Evolutionary conservation across 2,329 filamentous ascomycete species (phyloP), one percentile per base, ranked within the genome.

Genomic region (Xylariaceae sp.): DNA sequence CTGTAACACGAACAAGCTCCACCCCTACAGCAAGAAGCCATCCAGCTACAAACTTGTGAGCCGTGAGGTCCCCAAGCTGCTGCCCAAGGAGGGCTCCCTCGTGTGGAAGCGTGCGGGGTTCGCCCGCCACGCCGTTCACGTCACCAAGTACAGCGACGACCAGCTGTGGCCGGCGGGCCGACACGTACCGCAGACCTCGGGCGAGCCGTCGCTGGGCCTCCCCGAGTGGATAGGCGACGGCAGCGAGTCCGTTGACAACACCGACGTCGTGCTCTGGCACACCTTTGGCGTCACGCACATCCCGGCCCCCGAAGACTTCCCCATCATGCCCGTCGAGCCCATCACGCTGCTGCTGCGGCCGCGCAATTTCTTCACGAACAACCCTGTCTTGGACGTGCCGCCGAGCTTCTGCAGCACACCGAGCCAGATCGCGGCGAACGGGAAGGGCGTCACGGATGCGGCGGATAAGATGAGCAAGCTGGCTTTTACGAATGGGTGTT

Each of bases 91-190:
- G 47, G 84, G 84, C 2, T 82, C 86, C 1, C 62, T 96, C 18
- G 89, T 94, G 6, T 94, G 88, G 85, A 94, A 94, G 66, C 76
- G 90, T 16, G 90, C 89, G 2, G 88, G 85, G 0, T 96, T 95
- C 55, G 88, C 90, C 0, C 71, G 89, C 28, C 88, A 95, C 59
- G 85, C 89, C 3, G 81, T 95, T 1, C 87, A 93, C 59, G 89
- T 95, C 9, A 95, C 90, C 0, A 87, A 84, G 56, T 95, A 95
- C 65, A 72, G 73, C 34, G 89, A 94, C 59, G 79, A 85, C 47
- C 83, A 95, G 64, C 77, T 94, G 53, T 87, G 89, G 71, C 87
- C 89, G 0, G 89, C 89, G 1, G 88, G 89, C 44, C 84, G 86
- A 2, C 89, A 95, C 67, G 87, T 94, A 0, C 87, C 89, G 0